Evolutionary conservation across 495 filamentous ascomycete genomes (phyloP).

Genomic region (Geoglossum glabrum): DNA sequence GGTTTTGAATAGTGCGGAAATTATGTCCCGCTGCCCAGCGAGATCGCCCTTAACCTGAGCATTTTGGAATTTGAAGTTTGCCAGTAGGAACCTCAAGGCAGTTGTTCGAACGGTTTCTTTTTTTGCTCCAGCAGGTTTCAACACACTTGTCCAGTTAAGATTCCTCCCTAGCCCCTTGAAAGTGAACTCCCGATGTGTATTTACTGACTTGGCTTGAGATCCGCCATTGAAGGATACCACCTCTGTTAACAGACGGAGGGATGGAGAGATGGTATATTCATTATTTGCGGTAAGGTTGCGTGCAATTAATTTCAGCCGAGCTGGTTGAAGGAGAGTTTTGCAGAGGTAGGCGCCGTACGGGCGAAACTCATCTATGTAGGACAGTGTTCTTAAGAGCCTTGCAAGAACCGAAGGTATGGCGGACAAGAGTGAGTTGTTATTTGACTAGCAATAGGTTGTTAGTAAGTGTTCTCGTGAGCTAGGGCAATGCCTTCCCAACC

Average conservation of each 20-base stretch:
- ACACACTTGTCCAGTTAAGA: conserved; percentile 25
- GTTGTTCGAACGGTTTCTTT: conserved; percentile 55
- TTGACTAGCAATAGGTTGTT: conserved; percentile 11
- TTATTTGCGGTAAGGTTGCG: conserved; percentile 54
- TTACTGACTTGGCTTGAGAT: conserved; percentile 45
- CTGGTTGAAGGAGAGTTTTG: conserved; percentile 49
- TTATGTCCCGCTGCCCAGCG: conserved; percentile 49
- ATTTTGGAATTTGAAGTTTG: conserved; percentile 49
- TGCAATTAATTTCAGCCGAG: conserved; percentile 50
- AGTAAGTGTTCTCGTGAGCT: background rate
- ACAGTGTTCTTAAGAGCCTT: conserved; percentile 53
- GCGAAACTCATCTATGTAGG: conserved; percentile 45
- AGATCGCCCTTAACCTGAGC: conserved; percentile 52
- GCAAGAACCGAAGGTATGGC: conserved; percentile 55
- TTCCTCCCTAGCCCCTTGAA: conserved; percentile 51
- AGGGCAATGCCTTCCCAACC: conserved; percentile 10
- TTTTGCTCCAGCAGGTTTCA: conserved; percentile 30
- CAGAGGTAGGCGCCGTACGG: conserved; percentile 51
- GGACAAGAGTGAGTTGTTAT: conserved; percentile 55
- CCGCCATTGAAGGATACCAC: conserved; percentile 65
- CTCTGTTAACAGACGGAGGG: conserved; percentile 60
- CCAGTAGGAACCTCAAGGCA: conserved; percentile 54
- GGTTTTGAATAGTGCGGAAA: conserved; percentile 45
- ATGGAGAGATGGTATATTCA: conserved; percentile 68
- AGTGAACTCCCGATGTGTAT: conserved; percentile 45